Evolutionary conservation across 225 moss, liverwort and hornwort species (phyloP), one percentile per base, ranked within the genome.

Genomic region (Physcomitrium patens): DNA sequence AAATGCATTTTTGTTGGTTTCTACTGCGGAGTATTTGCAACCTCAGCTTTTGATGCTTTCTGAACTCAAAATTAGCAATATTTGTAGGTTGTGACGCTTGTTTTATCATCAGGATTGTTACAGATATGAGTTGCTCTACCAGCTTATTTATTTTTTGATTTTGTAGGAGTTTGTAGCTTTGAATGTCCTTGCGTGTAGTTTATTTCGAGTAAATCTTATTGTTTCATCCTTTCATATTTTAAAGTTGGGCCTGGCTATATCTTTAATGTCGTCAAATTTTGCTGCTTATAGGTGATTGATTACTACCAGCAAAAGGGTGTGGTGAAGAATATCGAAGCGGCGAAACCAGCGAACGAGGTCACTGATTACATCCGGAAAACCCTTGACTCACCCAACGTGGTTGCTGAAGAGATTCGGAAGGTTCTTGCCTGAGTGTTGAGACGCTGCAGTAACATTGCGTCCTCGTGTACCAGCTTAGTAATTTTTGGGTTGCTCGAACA

Each of bases 231-330:
- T 37, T 37, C 7, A 37, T 7, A 37, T 37, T 7, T 3, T 37
- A 37, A 4, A 4, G 31, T 37, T 37, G 31, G 31, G 31, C 7
- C 7, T 65, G 24, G 49, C 45, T 49, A 19, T 8, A 12, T 24
- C 26, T 51, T 67, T 27, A 8, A 6, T 47, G 46, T 18, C 42
- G 46, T 45, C 7, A 37, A 13, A 53, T 20, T 10, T 42, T 66
- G 27, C 13, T 50, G 10, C 17, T 20, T 60, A 37, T 72, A 88
- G 87, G 88, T 88, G 56, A 83, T 94, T 46, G 78, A 87, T 3
- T 94, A 92, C 79, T 94, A 94, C 77, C 47, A 59, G 59, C 76
- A 85, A 60, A 90, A 94, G 72, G 87, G 91, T 9, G 52, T 90
- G n/a, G 88, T 94, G 70, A 85, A 64, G 70, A 81, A 58, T 41